Evolutionary conservation across 2,329 filamentous ascomycete genomes (phyloP), one percentile per base, ranked within the genome.

Genomic region (Alternaria alternata): DNA sequence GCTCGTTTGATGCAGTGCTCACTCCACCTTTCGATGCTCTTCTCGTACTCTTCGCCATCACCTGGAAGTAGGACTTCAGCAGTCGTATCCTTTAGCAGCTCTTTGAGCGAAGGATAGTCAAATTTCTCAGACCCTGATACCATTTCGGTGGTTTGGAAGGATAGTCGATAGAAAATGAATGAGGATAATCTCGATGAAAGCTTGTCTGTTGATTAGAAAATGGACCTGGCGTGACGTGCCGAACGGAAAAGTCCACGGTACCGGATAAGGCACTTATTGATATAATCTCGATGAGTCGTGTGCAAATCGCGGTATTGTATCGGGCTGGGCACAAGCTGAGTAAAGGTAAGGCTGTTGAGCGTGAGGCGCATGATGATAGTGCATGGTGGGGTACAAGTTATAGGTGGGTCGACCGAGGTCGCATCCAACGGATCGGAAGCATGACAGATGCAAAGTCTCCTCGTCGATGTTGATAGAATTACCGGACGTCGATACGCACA

Each of bases 1-100:
- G 72, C 72, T 64, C 64, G 62, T 56, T 75, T 73, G 24, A 70
- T 64, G 47, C 66, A 72, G 44, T 71, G 70, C 46, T 75, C 68
- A 56, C 70, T 73, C 72, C 71, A 75, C 24, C 70, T 63, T 44
- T 63, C 61, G 16, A 74, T 72, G 43, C 67, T 71, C 46, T 72
- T 66, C 28, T 63, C 65, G 44, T 75, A 75, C 28, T 62, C 64
- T 30, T 61, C 55, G 11, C 64, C 64, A 51, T 73, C 70, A 16
- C 32, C 34, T 0, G 72, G 72, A 20, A 65, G 57, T 2, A 74
- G 39, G 8, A 75, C 63, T 26, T 73, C 62, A 5, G 69, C 68
- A 26, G 57, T 63, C 7, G 62, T 66, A 16, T 54, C 55, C 24
- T 66, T 63, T 41, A 75, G 57, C 7, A 68, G 32, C 47, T 68